Evolutionary conservation across 768 basidiomycete genomes (phyloP).

Genomic region (Lyophyllum decastes): DNA sequence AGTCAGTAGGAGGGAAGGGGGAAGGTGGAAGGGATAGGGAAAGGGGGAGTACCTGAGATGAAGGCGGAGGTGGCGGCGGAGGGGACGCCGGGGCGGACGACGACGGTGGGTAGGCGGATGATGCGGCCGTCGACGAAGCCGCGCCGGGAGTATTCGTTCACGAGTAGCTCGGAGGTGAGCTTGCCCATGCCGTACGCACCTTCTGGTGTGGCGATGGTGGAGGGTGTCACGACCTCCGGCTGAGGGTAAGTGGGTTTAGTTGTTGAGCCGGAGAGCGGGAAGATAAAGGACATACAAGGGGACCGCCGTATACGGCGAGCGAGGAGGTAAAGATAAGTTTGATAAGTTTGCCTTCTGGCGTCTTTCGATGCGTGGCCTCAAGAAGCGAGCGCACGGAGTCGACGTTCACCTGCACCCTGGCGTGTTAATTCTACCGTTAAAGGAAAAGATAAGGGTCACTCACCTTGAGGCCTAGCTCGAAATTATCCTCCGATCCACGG

Average conservation of each 20-base stretch:
- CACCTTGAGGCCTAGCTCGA: slow-evolving; percentile 55
- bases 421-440: not conserved
- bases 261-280: not conserved
- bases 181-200: slow-evolving; percentile 61
- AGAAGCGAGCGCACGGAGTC: slow-evolving; percentile 53
- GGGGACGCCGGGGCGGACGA: slow-evolving; percentile 56
- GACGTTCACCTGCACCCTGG: slow-evolving; percentile 46
- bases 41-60: slow-evolving; percentile 45
- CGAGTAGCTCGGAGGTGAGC: slow-evolving; percentile 52
- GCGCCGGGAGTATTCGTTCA: slow-evolving; percentile 61
- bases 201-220: slow-evolving; percentile 55
- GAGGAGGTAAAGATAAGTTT: slow-evolving; percentile 64
- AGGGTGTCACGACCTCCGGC: slow-evolving; percentile 46
- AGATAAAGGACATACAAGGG: slow-evolving; percentile 32
- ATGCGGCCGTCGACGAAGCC: slow-evolving; percentile 62
- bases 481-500: slow-evolving; percentile 59
- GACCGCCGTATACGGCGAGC: slow-evolving; percentile 61
- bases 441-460: not conserved
- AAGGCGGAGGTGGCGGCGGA: slow-evolving; percentile 57
- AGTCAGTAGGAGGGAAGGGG: not conserved
- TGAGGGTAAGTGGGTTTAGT: slow-evolving; percentile 5
- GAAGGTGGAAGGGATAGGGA: not conserved
- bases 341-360: slow-evolving; percentile 27
- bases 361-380: slow-evolving; percentile 34
- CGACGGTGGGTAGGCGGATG: slow-evolving; percentile 60